phyloP scores from a whole-genome alignment of 116 monocot genomes.

The Iris pallida region DNA sequence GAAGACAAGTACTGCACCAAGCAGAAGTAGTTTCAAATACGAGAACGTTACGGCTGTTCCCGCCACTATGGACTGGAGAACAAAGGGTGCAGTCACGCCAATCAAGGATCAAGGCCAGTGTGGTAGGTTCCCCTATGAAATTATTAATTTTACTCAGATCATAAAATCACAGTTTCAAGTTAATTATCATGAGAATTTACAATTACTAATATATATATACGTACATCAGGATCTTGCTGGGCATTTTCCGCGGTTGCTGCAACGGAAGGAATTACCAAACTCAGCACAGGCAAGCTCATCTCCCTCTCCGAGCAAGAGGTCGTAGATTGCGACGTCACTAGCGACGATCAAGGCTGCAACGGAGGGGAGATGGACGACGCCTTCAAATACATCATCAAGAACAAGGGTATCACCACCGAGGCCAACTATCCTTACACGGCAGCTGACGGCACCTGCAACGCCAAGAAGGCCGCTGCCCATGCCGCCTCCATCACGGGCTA shows the following conservation, averaged over 20 bases:
- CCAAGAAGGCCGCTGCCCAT: background rate
- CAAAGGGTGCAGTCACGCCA: background rate
- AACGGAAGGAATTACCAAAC: too few species aligned
- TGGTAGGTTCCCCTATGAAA: background rate
- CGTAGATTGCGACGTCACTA: too few species aligned
- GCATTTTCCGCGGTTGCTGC: conserved; percentile 14
- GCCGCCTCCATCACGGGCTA: background rate
- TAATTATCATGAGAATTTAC: too few species aligned
- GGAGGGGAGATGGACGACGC: conserved; percentile 1
- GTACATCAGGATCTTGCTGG: background rate
- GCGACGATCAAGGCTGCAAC: background rate
- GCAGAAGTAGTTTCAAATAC: conserved; percentile 1
- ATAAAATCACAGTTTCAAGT: too few species aligned
- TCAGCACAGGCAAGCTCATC: too few species aligned
- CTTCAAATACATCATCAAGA: too few species aligned
- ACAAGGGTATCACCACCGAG: background rate
- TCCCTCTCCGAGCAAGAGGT: too few species aligned
- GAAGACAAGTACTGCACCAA: background rate
- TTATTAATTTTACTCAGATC: too few species aligned
- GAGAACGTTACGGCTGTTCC: background rate
- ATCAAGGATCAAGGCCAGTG: conserved; percentile 16
- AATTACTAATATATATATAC: too few species aligned
- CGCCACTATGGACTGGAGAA: conserved; percentile 3
- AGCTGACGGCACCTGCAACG: background rate
- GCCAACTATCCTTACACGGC: conserved; percentile 4